These are phyloP conservation scores for Xylaria telfairii DNA, from an alignment of 495 filamentous ascomycete genomes.

Conservation along the genomic window DNA sequence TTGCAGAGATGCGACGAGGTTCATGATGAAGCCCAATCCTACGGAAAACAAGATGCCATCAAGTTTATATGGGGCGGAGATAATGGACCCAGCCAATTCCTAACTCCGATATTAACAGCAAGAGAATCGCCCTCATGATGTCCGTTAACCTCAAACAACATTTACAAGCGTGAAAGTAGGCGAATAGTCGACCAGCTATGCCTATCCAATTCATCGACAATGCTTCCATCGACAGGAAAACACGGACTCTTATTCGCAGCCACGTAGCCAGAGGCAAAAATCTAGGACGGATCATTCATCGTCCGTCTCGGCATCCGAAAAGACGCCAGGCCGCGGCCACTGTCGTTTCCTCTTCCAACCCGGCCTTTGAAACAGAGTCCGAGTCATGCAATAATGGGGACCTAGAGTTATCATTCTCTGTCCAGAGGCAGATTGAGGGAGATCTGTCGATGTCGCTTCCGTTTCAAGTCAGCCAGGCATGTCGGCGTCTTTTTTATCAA, in stretches of 20 bases:
- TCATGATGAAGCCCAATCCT: neutral
- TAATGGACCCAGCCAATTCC: neutral
- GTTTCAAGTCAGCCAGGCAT: constrained; percentile 6
- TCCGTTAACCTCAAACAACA: neutral
- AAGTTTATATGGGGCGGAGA: neutral
- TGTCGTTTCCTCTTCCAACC: neutral
- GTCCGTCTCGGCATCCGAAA: constrained; percentile 13
- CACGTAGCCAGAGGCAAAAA: constrained; percentile 34
- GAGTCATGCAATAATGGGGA: neutral
- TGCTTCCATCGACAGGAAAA: constrained; percentile 26
- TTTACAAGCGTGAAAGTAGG: neutral
- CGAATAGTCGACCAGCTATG: neutral
- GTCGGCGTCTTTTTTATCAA: constrained; percentile 7
- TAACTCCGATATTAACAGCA: constrained; percentile 2
- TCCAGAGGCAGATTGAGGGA: constrained; percentile 1
- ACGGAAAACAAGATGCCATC: neutral
- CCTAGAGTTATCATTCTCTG: neutral
- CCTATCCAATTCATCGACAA: constrained; percentile 31
- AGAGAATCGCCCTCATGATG: neutral
- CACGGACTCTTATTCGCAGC: constrained; percentile 30
- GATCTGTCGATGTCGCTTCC: neutral
- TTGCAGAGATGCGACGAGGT: neutral
- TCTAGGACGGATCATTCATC: constrained; percentile 28
- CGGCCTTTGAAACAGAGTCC: neutral
- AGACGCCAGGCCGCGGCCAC: neutral